Base-by-base conservation (phyloP, 306 rosid genomes). In the Gastrolobium bilobum region DNA sequence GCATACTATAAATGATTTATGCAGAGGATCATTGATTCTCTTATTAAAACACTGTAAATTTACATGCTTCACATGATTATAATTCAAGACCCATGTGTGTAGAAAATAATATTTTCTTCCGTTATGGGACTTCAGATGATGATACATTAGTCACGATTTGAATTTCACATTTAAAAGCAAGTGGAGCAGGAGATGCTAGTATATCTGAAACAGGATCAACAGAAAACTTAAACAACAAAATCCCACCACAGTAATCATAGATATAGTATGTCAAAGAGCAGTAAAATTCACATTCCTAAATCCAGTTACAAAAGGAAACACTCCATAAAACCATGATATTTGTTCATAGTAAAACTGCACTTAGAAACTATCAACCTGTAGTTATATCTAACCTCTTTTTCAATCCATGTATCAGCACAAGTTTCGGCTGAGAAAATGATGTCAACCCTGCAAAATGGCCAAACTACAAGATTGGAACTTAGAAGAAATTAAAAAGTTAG, bases 371-470 rank as follows among this genome's bases (percentile, higher is more conserved):
- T 71, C 59, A 78, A 29, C 52, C 40, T 68, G 35, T 61, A 35
- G 42, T 47, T 77, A 78, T 79, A 76, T 68, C 93, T 76, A 81
- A 94, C 98, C 97, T 94, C 98, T 80, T 75, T 92, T 79, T 91
- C 97, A 81, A 94, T 94, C 98, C 98, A 94, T 13, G 94, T 84
- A 92, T 92, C 98, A 65, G 98, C 98, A 86, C 94, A 89, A 43
- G 97, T 15, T 66, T 92, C 92, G 54, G 80, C 85, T 14, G 97
- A 83, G 92, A 81, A 94, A 83, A 94, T 80, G 44, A 94, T 39
- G 59, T 94, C 97, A 33, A 94, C 80, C 57, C 98, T 94, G 97
- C 88, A 87, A 86, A 74, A 85, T 80, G 75, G 48, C 65, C 66
- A 42, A 78, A 53, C 44, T 52, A 46, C 42, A 80, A 76, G 39